Base-by-base conservation (phyloP, 2,329 filamentous ascomycete genomes). In the Endothia cerciana region DNA sequence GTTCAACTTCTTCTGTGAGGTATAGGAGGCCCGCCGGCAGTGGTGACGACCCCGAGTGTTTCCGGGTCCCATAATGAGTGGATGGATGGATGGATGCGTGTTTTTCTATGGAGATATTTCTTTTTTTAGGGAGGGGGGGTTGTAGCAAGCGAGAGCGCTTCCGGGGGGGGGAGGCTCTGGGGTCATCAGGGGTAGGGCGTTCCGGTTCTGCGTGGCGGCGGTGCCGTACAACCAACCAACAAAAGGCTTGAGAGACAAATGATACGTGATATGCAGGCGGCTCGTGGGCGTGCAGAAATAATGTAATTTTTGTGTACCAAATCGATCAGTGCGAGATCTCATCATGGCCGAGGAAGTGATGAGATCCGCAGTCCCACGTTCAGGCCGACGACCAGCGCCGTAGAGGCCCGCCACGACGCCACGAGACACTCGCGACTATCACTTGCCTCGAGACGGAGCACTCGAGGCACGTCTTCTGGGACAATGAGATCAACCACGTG, bases 1-100 rank as follows among this genome's bases (percentile, higher is more conserved):
- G 28, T 82, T 82, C 68, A 79, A 83, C 64, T 79, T 80, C 67
- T 82, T 82, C 67, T 84, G 82, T 71, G 59, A 65, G 58, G 58
- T 49, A 25, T 68, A 55, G 62, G 30, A 33, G 49, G 33, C 33
- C 33, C n/a, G n/a, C n/a, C n/a, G n/a, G n/a, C n/a, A n/a, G n/a
- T n/a, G n/a, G n/a, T n/a, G n/a, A n/a, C n/a, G n/a, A n/a, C n/a
- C n/a, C n/a, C n/a, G n/a, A n/a, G n/a, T n/a, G n/a, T n/a, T n/a
- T n/a, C n/a, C n/a, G n/a, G n/a, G n/a, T n/a, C n/a, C n/a, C n/a
- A n/a, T n/a, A n/a, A n/a, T n/a, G n/a, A n/a, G n/a, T n/a, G n/a
- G n/a, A n/a, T n/a, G n/a, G n/a, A n/a, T n/a, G n/a, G n/a, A n/a
- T n/a, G n/a, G n/a, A n/a, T n/a, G n/a, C n/a, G n/a, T n/a, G n/a